Percentiles rank a stretch among this genome's conserved stretches.
Conservation (phyloP, 1,139 yeast genomes). For the Geotrichum citri-aurantii region DNA sequence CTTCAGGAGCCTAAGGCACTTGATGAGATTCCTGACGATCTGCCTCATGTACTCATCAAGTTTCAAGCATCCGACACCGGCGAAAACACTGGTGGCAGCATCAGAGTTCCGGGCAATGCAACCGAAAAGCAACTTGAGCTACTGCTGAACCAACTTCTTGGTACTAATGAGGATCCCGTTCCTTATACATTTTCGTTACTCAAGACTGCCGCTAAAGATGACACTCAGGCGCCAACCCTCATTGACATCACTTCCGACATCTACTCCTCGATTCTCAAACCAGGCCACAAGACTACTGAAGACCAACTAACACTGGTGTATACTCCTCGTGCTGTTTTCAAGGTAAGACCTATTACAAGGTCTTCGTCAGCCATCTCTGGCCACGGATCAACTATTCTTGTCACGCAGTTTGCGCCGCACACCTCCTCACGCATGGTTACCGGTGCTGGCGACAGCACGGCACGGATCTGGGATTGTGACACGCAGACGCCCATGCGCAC, state of each 20-base stretch:
- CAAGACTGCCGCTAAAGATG: conserved; percentile 42
- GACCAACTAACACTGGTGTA: conserved; percentile 85
- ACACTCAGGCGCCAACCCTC: conserved; percentile 36
- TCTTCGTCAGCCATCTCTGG: conserved; percentile 92
- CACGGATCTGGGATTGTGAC: conserved; percentile 95
- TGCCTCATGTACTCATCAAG: conserved; percentile 81
- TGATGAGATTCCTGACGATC: conserved; percentile 64
- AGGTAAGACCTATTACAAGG: conserved; percentile 85
- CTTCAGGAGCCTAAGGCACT: conserved; percentile 80
- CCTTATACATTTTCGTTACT: conserved; percentile 80
- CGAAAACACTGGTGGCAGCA: conserved; percentile 73
- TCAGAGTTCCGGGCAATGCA: conserved; percentile 88
- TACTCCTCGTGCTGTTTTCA: conserved; percentile 93
- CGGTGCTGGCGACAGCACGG: conserved; percentile 97
- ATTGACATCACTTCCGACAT: conserved; percentile 74
- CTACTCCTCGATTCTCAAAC: conserved; percentile 74
- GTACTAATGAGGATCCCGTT: conserved; percentile 44
- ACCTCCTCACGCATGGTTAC: conserved; percentile 83
- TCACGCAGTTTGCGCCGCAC: conserved; percentile 91
- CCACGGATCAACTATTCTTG: conserved; percentile 87
- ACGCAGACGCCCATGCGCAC: conserved; percentile 87
- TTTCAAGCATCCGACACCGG: conserved; percentile 97
- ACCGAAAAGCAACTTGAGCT: conserved; percentile 84
- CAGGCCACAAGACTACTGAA: conserved; percentile 84
- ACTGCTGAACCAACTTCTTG: conserved; percentile 57